Base-by-base conservation (phyloP, 306 rosid species). In the Oemleria cerasiformis region DNA sequence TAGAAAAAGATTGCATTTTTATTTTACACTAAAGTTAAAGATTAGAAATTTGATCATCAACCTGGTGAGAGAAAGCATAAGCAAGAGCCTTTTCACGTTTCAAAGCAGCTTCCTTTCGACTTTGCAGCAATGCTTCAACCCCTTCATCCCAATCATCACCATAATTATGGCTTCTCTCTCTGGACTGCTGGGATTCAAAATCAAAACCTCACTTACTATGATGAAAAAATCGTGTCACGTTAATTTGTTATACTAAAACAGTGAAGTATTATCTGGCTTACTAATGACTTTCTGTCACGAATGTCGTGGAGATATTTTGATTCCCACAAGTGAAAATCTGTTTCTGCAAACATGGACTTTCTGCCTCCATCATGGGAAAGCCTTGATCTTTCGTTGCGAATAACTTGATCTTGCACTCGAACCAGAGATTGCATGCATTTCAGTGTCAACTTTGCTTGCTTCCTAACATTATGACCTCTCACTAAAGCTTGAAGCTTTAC, bases 11-110 rank as follows among this genome's bases (percentile, higher is more conserved):
- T 25, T 25, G 30, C 30, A 25, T 25, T 25, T 25, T 25, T 25
- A 25, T 25, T 25, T 25, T 25, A 25, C 30, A 25, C 30, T 2
- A 25, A 25, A 42, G 19, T 0, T 20, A 61, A 11, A 6, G 45
- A 61, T 25, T 25, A 25, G 30, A 12, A 1, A 12, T 0, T 42
- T 14, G 13, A 62, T 41, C 50, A 62, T 34, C 50, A 23, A 79
- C 83, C 83, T 79, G 75, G 54, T 65, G 73, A 70, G 83, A 79
- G 66, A 79, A 70, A 15, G 79, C 83, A 70, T 75, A 70, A 74
- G 83, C 83, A 6, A 79, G 76, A 30, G 83, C 83, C 47, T 75
- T 79, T 75, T 79, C 83, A 44, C 79, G 83, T 55, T 79, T 79
- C 4, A 79, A 70, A 70, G 69, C 68, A 11, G 77, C 79, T 48